These are phyloP conservation scores for Chaetoscypha palmicola DNA, from an alignment of 2,329 filamentous ascomycete species.

Conservation along the genomic window DNA sequence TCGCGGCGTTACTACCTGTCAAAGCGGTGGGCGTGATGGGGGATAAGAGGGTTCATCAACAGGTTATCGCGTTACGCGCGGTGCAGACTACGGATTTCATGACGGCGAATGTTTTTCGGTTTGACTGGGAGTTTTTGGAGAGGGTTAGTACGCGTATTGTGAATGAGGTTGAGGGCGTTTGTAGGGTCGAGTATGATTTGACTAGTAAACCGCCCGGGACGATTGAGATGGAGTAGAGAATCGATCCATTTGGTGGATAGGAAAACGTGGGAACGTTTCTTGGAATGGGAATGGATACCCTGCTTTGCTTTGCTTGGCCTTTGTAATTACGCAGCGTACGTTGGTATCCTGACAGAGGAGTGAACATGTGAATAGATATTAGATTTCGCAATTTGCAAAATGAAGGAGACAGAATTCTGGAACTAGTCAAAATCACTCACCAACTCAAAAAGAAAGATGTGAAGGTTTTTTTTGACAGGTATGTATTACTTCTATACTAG, in stretches of 20 bases:
- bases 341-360: too few species aligned
- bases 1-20: conserved; percentile 58
- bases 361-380: too few species aligned
- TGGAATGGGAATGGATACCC: background rate
- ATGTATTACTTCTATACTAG: too few species aligned
- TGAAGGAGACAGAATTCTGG: too few species aligned
- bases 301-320: too few species aligned
- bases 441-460: too few species aligned
- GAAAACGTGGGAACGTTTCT: background rate
- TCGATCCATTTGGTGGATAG: too few species aligned
- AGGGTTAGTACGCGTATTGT: conserved; percentile 60
- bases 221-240: conserved; percentile 64
- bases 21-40: conserved; percentile 61
- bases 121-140: conserved; percentile 52
- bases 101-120: conserved; percentile 28
- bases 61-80: conserved; percentile 55
- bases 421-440: too few species aligned
- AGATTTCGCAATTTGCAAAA: too few species aligned
- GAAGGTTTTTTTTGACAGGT: too few species aligned
- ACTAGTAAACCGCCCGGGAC: conserved; percentile 47
- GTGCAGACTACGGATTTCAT: conserved; percentile 47
- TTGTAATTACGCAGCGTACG: too few species aligned
- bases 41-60: conserved; percentile 60
- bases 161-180: conserved; percentile 59
- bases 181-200: conserved; percentile 62